Base-by-base conservation (phyloP, 2,329 filamentous ascomycete species). In the Fusarium nematophilum region DNA sequence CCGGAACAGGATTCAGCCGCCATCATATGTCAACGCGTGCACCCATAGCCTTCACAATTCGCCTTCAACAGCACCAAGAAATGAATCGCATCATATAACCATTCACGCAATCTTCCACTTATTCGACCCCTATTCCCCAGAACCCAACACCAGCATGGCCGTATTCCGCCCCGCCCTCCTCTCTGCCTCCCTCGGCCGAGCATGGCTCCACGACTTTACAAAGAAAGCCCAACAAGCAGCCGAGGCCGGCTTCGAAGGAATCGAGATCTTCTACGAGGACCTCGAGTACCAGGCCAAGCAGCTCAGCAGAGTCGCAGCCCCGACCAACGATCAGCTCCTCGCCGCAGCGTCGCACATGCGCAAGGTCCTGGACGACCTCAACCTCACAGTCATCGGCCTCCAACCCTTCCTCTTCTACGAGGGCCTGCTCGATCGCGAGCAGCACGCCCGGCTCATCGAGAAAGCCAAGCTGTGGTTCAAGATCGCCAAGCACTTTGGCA, bases 331-430 rank as follows among this genome's bases (percentile, higher is more conserved):
- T 3, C 78, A 78, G 55, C 78, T 86, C 17, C 64, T 89, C 9
- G 68, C 76, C n/a, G 88, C 88, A 2, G 86, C 89, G 10, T 70
- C 73, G 3, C 73, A 82, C 43, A 81, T 90, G 52, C 78, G 79
- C 21, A 65, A 73, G 0, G 78, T 90, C 25, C 89, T 86, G 71
- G 73, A 79, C 26, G 76, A 78, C 3, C 78, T 84, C 26, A 72
- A 71, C 21, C 79, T 91, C 17, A 67, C 77, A 9, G 84, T 91
- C 60, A 79, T 90, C 65, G 87, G 86, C 59, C 80, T 92, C 2
- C 90, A 91, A 70, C 90, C 90, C 1, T 92, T 93, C 72, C 82
- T 83, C 74, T 85, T 91, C 73, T 92, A 90, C 73, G 90, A 92
- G 66, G 90, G 90, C 2, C 80, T 92, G 0, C 61, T 86, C 6